Conservation (phyloP, 2,329 filamentous ascomycete species). For the Pleomassaria siparia region DNA sequence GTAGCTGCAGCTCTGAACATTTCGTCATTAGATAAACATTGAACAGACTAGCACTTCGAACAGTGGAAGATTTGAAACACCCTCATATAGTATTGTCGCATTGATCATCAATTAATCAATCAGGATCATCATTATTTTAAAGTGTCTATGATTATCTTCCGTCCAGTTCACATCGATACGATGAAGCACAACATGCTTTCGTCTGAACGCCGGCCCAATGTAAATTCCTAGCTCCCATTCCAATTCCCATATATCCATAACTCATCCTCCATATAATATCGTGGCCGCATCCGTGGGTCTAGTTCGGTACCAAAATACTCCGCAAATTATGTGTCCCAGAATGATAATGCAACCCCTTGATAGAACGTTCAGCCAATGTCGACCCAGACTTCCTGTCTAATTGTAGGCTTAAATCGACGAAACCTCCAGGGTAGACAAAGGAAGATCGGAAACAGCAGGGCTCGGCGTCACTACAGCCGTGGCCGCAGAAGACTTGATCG, state of each 20-base stretch:
- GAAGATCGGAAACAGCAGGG: conserved; percentile 6
- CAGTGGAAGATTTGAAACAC: neutral
- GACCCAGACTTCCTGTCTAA: conserved; percentile 3
- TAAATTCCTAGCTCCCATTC: neutral
- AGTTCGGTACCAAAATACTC: neutral
- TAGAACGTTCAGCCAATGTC: neutral
- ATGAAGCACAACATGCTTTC: neutral
- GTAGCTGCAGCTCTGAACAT: conserved; percentile 1
- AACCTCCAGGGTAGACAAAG: conserved; percentile 11
- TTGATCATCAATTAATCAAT: too few relatives aligned
- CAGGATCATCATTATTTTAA: too few relatives aligned
- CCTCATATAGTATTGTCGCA: neutral
- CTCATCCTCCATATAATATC: neutral
- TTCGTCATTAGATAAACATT: neutral
- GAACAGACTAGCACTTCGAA: neutral
- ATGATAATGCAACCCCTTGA: neutral
- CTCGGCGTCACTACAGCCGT: conserved; percentile 10
- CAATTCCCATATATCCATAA: neutral
- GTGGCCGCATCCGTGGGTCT: neutral
- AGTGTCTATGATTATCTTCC: neutral
- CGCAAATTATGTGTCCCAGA: neutral
- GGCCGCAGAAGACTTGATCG: conserved; percentile 35
- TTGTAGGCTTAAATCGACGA: conserved; percentile 8
- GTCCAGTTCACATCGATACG: too few relatives aligned
- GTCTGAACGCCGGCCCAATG: neutral